Evolutionary conservation across 1,284 basidiomycete genomes (phyloP).

Genomic region (Leccinum solheimii): DNA sequence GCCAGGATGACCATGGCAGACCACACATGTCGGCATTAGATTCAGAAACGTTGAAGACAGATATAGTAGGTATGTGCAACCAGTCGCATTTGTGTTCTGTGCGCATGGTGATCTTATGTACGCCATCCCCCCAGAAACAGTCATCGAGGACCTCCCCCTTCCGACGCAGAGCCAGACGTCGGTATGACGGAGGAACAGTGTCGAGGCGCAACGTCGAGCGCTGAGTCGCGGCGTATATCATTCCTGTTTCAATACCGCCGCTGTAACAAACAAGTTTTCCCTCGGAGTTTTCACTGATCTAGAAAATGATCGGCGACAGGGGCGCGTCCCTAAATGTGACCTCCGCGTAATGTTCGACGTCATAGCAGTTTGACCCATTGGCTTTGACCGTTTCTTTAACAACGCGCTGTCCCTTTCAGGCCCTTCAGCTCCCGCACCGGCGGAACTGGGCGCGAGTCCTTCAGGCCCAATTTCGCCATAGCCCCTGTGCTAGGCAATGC

Average conservation of each 20-base stretch:
- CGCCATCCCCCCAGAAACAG: conserved; percentile 31
- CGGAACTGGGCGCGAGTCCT: conserved; percentile 18
- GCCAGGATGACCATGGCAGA: too few species aligned
- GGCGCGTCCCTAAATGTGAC: not conserved
- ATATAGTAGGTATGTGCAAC: too few species aligned
- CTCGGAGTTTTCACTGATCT: not conserved
- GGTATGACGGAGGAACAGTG: conserved; percentile 62
- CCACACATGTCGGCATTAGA: too few species aligned
- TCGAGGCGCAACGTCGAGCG: conserved; percentile 64
- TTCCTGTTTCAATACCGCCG: conserved; percentile 49
- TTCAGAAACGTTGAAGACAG: too few species aligned
- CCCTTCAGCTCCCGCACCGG: not conserved
- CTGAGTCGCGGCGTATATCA: conserved; percentile 74
- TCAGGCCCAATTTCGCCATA: conserved; percentile 24
- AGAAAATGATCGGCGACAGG: not conserved
- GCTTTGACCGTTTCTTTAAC: conserved; percentile 52
- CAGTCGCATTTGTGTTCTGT: too few species aligned
- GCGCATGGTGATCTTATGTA: too few species aligned
- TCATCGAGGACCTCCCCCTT: conserved; percentile 52
- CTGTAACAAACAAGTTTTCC: not conserved
- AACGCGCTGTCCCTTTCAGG: conserved; percentile 38
- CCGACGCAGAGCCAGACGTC: conserved; percentile 41
- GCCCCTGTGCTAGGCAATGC: not conserved
- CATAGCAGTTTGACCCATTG: too few species aligned
- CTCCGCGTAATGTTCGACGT: not conserved